Base-by-base conservation (phyloP, 768 basidiomycete species). In the Hericium coralloides region DNA sequence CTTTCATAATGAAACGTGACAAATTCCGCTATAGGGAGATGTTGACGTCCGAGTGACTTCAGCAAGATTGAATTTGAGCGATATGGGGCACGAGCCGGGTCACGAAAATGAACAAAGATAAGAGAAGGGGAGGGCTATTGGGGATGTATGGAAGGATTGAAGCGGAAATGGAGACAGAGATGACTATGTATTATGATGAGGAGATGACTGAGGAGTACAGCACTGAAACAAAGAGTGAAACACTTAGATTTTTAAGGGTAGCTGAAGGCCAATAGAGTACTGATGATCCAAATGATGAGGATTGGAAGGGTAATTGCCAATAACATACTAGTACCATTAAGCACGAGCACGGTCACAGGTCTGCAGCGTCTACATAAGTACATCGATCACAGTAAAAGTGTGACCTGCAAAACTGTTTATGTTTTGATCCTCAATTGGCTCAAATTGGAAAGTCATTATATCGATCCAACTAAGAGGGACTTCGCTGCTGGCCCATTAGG, bases 371-470 rank as follows among this genome's bases (percentile, higher is more conserved):
- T n/a, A n/a, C n/a, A n/a, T n/a, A n/a, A n/a, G n/a, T n/a, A n/a
- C n/a, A n/a, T n/a, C n/a, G n/a, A 38, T 12, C 8, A 31, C 8
- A 14, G 22, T 2, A 20, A 31, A 22, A 38, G 8, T 17, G 37
- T 37, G 12, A n/a, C n/a, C n/a, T n/a, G 49, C 49, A 31, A 56
- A 31, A 68, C 12, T 12, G 12, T n/a, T 7, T 23, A 7, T 49
- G 66, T 55, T n/a, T 54, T 10, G n/a, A 45, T 20, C 55, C 50
- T 0, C 68, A 71, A 62, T 66, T n/a, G n/a, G n/a, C 68, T n/a
- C 60, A n/a, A 65, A 20, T 41, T 14, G 39, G 31, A 55, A 2
- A 67, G 66, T 6, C 72, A 71, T 57, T 25, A 52, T 25, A 43
- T 67, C 52, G 22, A 47, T 56, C 18, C 38, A 56, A 38, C 7